Evolutionary conservation across 108 stramenopile genomes (phyloP), one percentile per base, ranked within the genome.

Genomic region (Skeletonema grethae): DNA sequence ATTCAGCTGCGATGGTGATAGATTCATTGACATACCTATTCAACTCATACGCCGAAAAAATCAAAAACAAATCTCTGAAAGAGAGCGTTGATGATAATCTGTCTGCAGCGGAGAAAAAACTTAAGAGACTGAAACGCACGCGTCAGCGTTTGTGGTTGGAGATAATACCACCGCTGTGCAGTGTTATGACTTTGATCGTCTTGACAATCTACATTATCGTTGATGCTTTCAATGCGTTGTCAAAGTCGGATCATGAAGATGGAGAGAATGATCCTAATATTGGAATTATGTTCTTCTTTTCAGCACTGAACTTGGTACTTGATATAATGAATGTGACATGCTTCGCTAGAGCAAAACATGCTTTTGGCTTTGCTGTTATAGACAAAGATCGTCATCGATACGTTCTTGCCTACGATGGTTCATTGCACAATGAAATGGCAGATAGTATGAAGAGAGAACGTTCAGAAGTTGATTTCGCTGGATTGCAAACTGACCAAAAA

Each of bases 251-350:
- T 7, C 31, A 63, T 12, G 69, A 70, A 20, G 55, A 28, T 63
- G 59, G 45, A 3, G 60, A 45, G 20, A 64, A 78, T 0, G 65
- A 28, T 28, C 80, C 84, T 13, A 65, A 90, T 43, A 69, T 89
- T 8, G 62, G 55, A 4, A 48, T 94, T 15, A 94, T 94, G 93
- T 70, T 91, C n/a, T 65, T 84, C 7, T 94, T 94, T 62, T 83
- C 84, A 9, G 72, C 53, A n/a, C 45, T 84, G 28, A 94, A 94
- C 61, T 61, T 94, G 65, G 38, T 77, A 38, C 46, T 94, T 56
- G 93, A 94, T 73, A 66, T 85, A 41, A 61, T 94, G 55, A 94
- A 94, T 72, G 90, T 91, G 8, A 75, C 70, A 2, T 93, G 88
- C 65, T 94, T 91, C 76, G 89, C 88, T 20, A 61, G 71, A 57